Evolutionary conservation across 116 monocot genomes (phyloP), one percentile per base, ranked within the genome.

Genomic region (Cymodocea nodosa): DNA sequence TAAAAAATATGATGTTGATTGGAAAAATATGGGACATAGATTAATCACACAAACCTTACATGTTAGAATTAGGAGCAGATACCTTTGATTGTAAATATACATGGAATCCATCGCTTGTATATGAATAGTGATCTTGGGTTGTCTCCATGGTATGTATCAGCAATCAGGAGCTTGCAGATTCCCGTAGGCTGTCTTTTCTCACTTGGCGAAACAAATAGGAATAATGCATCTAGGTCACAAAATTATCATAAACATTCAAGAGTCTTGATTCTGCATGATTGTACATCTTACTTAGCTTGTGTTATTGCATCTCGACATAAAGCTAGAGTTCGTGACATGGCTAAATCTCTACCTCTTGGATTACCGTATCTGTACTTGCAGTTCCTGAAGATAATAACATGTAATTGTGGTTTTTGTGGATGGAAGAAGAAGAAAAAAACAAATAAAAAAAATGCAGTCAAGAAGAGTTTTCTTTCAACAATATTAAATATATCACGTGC

Each of bases 61-160:
- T 35, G 35, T 34, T 16, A 16, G n/a, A 10, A 9, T 40, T 3
- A 20, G 20, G 24, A 40, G 24, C 15, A 1, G 67, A 56, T 77
- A 87, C 90, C 75, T 77, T 81, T 78, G 36, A 94, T 76, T 51
- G 76, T 82, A 64, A 89, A 87, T 62, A 89, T 83, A 78, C 71
- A 79, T 0, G 79, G 71, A 39, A 86, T 72, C 94, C 94, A 94
- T 72, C 86, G 77, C 69, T 85, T 89, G 54, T 94, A 94, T 56
- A 94, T 81, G 79, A 85, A 94, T 56, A 89, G 60, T 59, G 75
- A 73, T 70, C 90, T 86, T 35, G 90, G 84, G 56, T n/a, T 83
- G 22, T 89, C 82, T 15, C 89, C 89, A 73, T 80, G 89, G 63
- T 93, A 74, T 63, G 85, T 82, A 82, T 94, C 94, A 65, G 82